Percentiles rank a stretch among this genome's conserved stretches.
These are phyloP conservation scores for Gamarada debralockiae DNA, from an alignment of 495 filamentous ascomycete genomes.

Conservation along the genomic window DNA sequence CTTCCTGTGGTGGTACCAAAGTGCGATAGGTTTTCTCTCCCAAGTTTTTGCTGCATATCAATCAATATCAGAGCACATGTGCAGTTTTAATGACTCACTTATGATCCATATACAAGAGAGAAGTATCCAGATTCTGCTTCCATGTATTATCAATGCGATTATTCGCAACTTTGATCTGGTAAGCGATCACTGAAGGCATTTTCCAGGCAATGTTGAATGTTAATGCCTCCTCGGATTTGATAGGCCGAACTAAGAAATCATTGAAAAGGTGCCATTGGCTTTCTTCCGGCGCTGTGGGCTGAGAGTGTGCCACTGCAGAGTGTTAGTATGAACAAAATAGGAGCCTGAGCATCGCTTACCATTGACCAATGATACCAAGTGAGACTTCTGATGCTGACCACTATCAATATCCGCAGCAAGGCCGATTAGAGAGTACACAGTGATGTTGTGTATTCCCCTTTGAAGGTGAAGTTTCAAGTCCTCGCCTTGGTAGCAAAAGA, in stretches of 20 bases:
- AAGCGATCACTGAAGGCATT: constrained; percentile 78
- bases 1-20: constrained; percentile 61
- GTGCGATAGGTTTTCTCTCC: constrained; percentile 47
- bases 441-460: constrained; percentile 60
- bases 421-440: constrained; percentile 89
- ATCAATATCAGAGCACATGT: neutral
- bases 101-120: constrained; percentile 73
- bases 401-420: constrained; percentile 85
- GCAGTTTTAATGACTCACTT: constrained; percentile 40
- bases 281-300: constrained; percentile 43
- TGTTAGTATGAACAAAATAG: constrained; percentile 4
- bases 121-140: constrained; percentile 79
- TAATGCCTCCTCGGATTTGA: constrained; percentile 76
- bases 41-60: constrained; percentile 27
- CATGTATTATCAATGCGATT: constrained; percentile 78
- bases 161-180: constrained; percentile 70
- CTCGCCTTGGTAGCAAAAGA: constrained; percentile 88
- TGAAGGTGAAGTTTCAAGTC: constrained; percentile 69
- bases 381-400: constrained; percentile 75
- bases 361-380: constrained; percentile 88
- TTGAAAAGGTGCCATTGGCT: constrained; percentile 93
- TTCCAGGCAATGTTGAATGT: constrained; percentile 90
- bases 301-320: constrained; percentile 64
- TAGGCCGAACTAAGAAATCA: constrained; percentile 86
- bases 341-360: constrained; percentile 37